Percentiles rank a stretch among this genome's conserved stretches.
These are phyloP conservation scores for Iris pallida DNA, from an alignment of 116 monocot species.

Conservation along the genomic window DNA sequence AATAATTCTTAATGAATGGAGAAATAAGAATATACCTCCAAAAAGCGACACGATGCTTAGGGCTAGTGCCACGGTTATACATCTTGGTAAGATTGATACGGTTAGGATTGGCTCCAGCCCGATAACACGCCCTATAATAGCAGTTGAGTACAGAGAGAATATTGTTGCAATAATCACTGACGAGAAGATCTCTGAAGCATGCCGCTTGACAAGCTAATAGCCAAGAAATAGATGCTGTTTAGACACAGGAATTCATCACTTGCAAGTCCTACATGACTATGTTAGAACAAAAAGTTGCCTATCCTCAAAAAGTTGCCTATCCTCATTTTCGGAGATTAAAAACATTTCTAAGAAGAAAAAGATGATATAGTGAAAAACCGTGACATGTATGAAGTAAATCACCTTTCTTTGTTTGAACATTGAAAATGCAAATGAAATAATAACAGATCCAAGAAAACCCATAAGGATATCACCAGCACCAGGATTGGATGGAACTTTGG, in stretches of 20 bases:
- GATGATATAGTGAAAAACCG: too few relatives aligned
- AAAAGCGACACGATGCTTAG: slow-evolving; percentile 94
- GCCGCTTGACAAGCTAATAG: slow-evolving; percentile 85
- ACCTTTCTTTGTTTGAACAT: slow-evolving; percentile 99
- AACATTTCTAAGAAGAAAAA: too few relatives aligned
- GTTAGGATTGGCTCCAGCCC: slow-evolving; percentile 72
- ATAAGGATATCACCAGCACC: slow-evolving; percentile 98
- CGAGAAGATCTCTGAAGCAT: slow-evolving; percentile 93
- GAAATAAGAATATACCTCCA: slow-evolving; percentile 50
- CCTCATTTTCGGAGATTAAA: too few relatives aligned
- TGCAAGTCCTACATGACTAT: neutral
- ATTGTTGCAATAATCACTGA: slow-evolving; percentile 59
- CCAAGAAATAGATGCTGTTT: neutral
- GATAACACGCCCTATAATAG: slow-evolving; percentile 57
- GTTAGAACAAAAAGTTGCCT: too few relatives aligned
- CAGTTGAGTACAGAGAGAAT: slow-evolving; percentile 92
- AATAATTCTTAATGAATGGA: too few relatives aligned
- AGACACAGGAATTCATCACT: neutral
- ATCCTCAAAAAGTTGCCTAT: too few relatives aligned
- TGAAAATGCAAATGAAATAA: slow-evolving; percentile 95
- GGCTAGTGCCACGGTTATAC: slow-evolving; percentile 91
- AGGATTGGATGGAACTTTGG: slow-evolving; percentile 85
- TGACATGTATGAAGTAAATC: neutral
- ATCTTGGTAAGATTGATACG: slow-evolving; percentile 88
- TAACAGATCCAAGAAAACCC: slow-evolving; percentile 95